These are phyloP conservation scores for Pythium utonaiense DNA, from an alignment of 352 stramenopile genomes.

Conservation along the genomic window DNA sequence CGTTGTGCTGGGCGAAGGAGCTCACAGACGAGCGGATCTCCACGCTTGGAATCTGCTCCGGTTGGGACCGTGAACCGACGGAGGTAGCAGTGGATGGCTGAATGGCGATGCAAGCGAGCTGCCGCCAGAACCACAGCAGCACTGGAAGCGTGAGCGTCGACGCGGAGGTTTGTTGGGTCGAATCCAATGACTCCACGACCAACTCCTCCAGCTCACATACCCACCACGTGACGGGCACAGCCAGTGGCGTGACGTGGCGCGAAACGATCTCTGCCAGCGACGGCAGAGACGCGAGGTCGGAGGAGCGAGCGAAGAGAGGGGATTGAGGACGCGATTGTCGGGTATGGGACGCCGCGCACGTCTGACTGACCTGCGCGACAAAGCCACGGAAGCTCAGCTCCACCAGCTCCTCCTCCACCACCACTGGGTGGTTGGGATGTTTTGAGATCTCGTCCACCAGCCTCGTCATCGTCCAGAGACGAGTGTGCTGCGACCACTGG, in stretches of 20 bases:
- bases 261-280: neutral
- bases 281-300: neutral
- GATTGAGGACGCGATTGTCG: neutral
- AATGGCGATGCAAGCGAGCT: conserved; percentile 1
- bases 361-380: conserved; percentile 4
- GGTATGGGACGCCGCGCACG: too few species aligned
- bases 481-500: neutral
- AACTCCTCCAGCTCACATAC: neutral
- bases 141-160: neutral
- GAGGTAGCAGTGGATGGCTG: too few species aligned
- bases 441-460: neutral
- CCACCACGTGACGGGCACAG: neutral
- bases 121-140: conserved; percentile 13
- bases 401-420: neutral
- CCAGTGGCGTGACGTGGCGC: neutral
- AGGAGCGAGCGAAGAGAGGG: neutral
- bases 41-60: neutral
- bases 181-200: neutral
- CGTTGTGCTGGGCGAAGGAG: neutral
- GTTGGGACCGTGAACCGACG: too few species aligned
- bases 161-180: neutral
- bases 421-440: neutral
- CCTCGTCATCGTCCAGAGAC: neutral
- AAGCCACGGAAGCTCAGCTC: neutral
- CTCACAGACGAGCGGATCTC: neutral